phyloP scores from a whole-genome alignment of 75 land plant genomes.

The Pseudotsuga menziesii region DNA sequence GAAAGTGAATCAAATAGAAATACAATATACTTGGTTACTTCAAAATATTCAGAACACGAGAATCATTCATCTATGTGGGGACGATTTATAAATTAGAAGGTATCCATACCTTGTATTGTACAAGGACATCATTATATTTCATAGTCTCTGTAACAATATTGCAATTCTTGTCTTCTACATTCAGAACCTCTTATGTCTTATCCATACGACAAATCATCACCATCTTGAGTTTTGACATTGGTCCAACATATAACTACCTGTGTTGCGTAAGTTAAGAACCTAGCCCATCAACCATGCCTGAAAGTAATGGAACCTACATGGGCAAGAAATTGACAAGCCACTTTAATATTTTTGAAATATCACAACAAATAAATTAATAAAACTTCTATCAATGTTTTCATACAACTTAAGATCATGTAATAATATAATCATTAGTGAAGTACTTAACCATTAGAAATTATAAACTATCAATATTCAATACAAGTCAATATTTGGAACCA shows the following conservation, averaged over 20 bases:
- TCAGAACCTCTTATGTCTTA: slow-evolving; percentile 97
- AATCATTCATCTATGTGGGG: too few species aligned
- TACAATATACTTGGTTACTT: too few species aligned
- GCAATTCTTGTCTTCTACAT: slow-evolving; percentile 99
- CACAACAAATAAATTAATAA: background rate
- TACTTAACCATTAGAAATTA: too few species aligned
- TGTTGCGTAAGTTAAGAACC: slow-evolving; percentile 61
- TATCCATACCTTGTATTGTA: slow-evolving; percentile 81
- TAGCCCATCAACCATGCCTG: slow-evolving; percentile 77
- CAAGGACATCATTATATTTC: slow-evolving; percentile 99
- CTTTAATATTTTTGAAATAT: background rate
- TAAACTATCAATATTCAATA: too few species aligned
- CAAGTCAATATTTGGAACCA: too few species aligned
- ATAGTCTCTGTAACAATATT: slow-evolving; percentile 98
- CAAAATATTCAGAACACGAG: too few species aligned
- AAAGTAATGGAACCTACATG: slow-evolving; percentile 39
- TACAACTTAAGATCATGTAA: too few species aligned
- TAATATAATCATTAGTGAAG: too few species aligned
- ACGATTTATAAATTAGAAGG: too few species aligned
- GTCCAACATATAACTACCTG: slow-evolving; percentile 67
- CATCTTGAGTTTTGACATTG: slow-evolving; percentile 87
- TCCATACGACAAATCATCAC: slow-evolving; percentile 99
- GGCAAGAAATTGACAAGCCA: background rate
- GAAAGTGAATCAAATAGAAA: too few species aligned
- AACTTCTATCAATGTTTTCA: background rate